Evolutionary conservation across 2,329 filamentous ascomycete species (phyloP).

Genomic region (Curvularia spicifera): DNA sequence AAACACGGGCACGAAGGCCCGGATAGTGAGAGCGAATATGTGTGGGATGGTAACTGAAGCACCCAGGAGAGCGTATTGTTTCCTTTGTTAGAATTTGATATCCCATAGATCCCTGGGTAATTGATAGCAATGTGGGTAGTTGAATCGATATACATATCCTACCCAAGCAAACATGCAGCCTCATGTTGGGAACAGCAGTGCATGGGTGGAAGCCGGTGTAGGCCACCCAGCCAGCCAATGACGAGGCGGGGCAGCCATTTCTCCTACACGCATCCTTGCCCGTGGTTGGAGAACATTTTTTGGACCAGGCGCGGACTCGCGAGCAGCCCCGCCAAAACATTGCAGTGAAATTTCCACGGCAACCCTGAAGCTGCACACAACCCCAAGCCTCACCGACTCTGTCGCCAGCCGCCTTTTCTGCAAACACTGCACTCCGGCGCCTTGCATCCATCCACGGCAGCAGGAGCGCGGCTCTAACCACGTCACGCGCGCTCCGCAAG

Average conservation of each 20-base stretch:
- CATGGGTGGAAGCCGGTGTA: constrained; percentile 1
- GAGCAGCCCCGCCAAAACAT: constrained; percentile 28
- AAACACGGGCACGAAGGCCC: background rate
- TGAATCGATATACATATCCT: constrained; percentile 12
- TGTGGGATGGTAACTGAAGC: background rate
- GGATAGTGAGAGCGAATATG: background rate
- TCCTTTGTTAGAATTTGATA: constrained; percentile 20
- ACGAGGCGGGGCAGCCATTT: constrained; percentile 7
- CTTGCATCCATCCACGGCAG: constrained; percentile 10
- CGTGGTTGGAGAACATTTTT: constrained; percentile 20
- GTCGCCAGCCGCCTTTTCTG: constrained; percentile 11
- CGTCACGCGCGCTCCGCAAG: constrained; percentile 19
- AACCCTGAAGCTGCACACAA: constrained; percentile 15
- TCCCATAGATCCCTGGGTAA: constrained; percentile 19
- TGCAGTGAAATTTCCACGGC: constrained; percentile 25
- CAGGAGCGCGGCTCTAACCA: constrained; percentile 11
- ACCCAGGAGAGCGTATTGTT: constrained; percentile 11
- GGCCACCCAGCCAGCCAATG: constrained; percentile 12
- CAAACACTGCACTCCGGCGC: background rate
- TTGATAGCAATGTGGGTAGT: constrained; percentile 15
- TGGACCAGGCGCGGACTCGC: constrained; percentile 19
- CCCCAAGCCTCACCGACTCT: constrained; percentile 2
- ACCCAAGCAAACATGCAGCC: background rate
- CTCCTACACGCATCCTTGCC: constrained; percentile 16
- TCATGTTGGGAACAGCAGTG: background rate